These are phyloP conservation scores for Bacterosira constricta DNA, from an alignment of 108 stramenopile genomes.

Conservation along the genomic window DNA sequence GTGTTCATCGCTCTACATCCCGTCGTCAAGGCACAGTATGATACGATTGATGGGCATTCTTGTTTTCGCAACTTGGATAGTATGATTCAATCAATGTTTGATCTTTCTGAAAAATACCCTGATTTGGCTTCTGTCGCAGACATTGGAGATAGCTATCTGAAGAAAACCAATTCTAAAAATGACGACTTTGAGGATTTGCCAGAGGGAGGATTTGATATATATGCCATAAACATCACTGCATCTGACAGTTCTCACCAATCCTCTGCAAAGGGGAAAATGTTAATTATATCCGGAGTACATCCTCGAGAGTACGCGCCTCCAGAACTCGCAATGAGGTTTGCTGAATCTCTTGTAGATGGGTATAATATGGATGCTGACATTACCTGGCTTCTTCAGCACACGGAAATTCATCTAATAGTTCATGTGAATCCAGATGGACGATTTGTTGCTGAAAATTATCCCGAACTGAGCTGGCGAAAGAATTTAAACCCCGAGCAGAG, in stretches of 20 bases:
- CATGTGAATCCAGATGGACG: slow-evolving; percentile 70
- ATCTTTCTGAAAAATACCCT: slow-evolving; percentile 5
- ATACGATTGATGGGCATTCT: slow-evolving; percentile 19
- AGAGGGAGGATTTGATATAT: slow-evolving; percentile 45
- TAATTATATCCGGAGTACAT: slow-evolving; percentile 48
- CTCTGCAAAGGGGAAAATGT: slow-evolving; percentile 18
- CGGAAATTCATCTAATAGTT: slow-evolving; percentile 53
- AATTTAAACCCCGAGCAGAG: slow-evolving; percentile 40
- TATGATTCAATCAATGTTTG: slow-evolving; percentile 29
- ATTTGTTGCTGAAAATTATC: slow-evolving; percentile 41
- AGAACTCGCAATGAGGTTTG: slow-evolving; percentile 47
- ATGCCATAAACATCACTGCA: slow-evolving; percentile 47
- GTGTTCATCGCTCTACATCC: too few species aligned
- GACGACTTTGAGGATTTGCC: neutral
- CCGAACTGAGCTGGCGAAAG: slow-evolving; percentile 36
- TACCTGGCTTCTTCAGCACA: slow-evolving; percentile 47
- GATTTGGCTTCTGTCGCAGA: slow-evolving; percentile 9
- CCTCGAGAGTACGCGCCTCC: slow-evolving; percentile 63
- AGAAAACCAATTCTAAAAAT: neutral
- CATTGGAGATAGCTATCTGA: slow-evolving; percentile 50
- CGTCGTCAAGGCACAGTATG: neutral
- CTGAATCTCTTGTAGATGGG: slow-evolving; percentile 18
- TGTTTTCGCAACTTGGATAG: slow-evolving; percentile 37
- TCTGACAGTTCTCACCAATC: neutral
- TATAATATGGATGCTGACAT: slow-evolving; percentile 47